A percentile compares a stretch with the other conserved stretches of the same genome.
Evolutionary conservation across 345 rosid species (phyloP).

Genomic region (Linum usitatissimum): DNA sequence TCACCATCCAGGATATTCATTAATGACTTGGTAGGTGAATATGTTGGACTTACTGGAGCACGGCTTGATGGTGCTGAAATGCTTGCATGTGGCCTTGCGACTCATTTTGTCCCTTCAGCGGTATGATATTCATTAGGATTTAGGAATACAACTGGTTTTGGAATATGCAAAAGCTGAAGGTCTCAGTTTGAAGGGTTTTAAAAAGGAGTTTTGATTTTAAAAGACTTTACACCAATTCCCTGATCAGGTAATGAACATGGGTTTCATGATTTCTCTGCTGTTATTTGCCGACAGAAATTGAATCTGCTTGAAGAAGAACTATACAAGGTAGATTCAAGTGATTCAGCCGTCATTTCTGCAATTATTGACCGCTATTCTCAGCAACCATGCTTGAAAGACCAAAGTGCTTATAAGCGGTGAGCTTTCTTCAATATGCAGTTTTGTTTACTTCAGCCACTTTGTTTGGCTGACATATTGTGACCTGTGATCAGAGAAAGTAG

Average conservation of each 20-base stretch:
- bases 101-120: constrained; percentile 62
- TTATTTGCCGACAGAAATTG: constrained; percentile 41
- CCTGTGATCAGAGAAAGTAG: not conserved
- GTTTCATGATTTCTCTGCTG: not conserved
- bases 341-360: constrained; percentile 38
- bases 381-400: constrained; percentile 45
- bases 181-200: not conserved
- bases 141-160: not conserved
- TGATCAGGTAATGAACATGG: not conserved
- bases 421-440: constrained; percentile 11
- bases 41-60: constrained; percentile 64
- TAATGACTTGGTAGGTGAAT: constrained; percentile 44
- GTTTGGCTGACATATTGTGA: not conserved
- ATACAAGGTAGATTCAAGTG: constrained; percentile 32
- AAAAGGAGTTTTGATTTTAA: constrained; percentile 4
- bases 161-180: not conserved
- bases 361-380: constrained; percentile 44
- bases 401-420: constrained; percentile 53
- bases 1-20: not conserved
- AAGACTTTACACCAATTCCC: not conserved
- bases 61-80: constrained; percentile 78
- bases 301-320: constrained; percentile 49
- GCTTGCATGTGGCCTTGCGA: constrained; percentile 84
- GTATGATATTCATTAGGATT: constrained; percentile 27
- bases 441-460: not conserved